These are phyloP conservation scores for Mycena kentingensis DNA, from an alignment of 768 basidiomycete genomes.

Conservation along the genomic window DNA sequence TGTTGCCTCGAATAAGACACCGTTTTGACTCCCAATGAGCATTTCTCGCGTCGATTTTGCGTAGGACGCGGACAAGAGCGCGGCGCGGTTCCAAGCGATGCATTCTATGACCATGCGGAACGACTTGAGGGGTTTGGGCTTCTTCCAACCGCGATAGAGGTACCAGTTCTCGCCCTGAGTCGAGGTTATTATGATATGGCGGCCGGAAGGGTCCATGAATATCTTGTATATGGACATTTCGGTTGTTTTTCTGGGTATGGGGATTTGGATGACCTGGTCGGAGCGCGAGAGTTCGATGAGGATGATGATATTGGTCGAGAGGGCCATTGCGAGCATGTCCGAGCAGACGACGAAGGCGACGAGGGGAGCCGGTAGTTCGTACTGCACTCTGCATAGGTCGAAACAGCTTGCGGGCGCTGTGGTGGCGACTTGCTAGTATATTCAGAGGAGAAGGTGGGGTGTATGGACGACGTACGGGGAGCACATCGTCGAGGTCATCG, in stretches of 20 bases:
- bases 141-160: constrained; percentile 77
- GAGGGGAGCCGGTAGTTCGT: constrained; percentile 82
- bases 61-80: constrained; percentile 62
- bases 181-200: constrained; percentile 87
- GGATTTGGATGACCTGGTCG: constrained; percentile 83
- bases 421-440: constrained; percentile 35
- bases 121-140: constrained; percentile 73
- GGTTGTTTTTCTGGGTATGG: constrained; percentile 69
- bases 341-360: constrained; percentile 82
- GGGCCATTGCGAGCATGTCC: constrained; percentile 84
- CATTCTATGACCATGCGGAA: constrained; percentile 90
- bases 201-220: constrained; percentile 91
- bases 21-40: constrained; percentile 82
- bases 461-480: constrained; percentile 23
- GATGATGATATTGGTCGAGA: constrained; percentile 73
- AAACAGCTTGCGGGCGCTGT: constrained; percentile 61
- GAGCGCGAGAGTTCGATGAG: constrained; percentile 89
- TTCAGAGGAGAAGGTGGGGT: constrained; percentile 2
- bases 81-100: constrained; percentile 85
- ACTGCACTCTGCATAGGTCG: constrained; percentile 87
- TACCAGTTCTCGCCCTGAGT: constrained; percentile 94
- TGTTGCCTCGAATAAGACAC: constrained; percentile 84
- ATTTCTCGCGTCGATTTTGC: constrained; percentile 81
- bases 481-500: constrained; percentile 51
- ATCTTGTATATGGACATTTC: constrained; percentile 80